Evolutionary conservation across 495 filamentous ascomycete species (phyloP), one percentile per base, ranked within the genome.

Genomic region (Astrocystis sublimbata): DNA sequence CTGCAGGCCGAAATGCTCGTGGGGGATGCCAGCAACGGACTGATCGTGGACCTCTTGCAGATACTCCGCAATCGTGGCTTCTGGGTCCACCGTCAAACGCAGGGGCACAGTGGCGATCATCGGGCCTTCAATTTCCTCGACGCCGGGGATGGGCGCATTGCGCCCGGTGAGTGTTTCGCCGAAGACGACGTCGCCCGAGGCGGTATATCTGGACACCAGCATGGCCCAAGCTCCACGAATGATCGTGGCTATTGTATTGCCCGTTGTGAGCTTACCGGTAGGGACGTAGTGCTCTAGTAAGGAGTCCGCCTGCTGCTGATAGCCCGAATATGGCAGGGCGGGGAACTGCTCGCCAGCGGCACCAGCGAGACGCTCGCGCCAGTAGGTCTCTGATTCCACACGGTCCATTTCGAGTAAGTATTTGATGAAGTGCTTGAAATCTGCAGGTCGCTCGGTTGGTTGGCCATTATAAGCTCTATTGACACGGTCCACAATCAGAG

Each of bases 1-100:
- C 70, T 89, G 86, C 70, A 92, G 77, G 6, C 89, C 89, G 67
- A 84, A 79, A 49, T 90, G 87, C 70, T 92, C 83, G 67, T 86
- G 85, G 0, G 84, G 78, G 5, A 86, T 83, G 1, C 81, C 79
- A 1, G 75, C 74, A 19, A 84, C 69, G 23, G 81, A 76, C 13
- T 79, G 72, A 38, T 83, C 75, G 47, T 89, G 85, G 2, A 91
- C 74, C 0, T 70, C 47, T 33, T 80, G 76, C 7, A 87, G 70
- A 61, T 73, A 79, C n/a, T 76, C 70, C 5, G 60, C 52, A 0
- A 76, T 64, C 1, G 70, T 72, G 3, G 40, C 23, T 10, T 73
- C 57, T 0, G 65, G 63, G 26, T 72, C 61, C 0, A 76, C 63
- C 74, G 74, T 67, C 4, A 89, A 71, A 0, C 88, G 81, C 31